Base-by-base conservation (phyloP, 2,329 filamentous ascomycete species). In the Xylariaceae sp. region DNA sequence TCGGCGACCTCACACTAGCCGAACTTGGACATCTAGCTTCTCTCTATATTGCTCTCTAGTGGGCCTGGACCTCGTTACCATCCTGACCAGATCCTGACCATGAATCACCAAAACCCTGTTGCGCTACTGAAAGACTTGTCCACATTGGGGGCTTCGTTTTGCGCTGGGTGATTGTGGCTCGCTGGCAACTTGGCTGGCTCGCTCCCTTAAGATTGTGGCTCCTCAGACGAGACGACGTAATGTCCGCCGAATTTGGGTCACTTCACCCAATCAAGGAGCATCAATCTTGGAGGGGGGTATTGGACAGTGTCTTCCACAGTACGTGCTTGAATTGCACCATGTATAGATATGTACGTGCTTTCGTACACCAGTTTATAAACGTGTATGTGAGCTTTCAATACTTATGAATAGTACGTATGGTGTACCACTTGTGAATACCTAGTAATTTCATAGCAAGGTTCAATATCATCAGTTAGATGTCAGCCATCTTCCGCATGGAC, bases 181-280 rank as follows among this genome's bases (percentile, higher is more conserved):
- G n/a, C n/a, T n/a, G n/a, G n/a, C n/a, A n/a, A n/a, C n/a, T n/a
- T n/a, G n/a, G n/a, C n/a, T 24, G 17, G 48, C 36, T 29, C 49
- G 49, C 50, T 58, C 29, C 50, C 50, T 58, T 44, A 36, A 26
- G 24, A 21, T 4, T 12, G 16, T 46, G 24, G 33, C 37, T 17
- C 28, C 37, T 16, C 6, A 34, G 26, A 24, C 31, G 33, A 34
- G 47, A 50, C 56, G 34, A 59, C 56, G 56, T 59, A 59, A 59
- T 59, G 40, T n/a, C 16, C 33, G 11, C 24, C 28, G 9, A 36
- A 26, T 37, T 39, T 43, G 36, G 41, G 37, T 45, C 56, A 9
- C 11, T n/a, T n/a, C 2, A 11, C 47, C 56, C 46, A 59, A 59
- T 59, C 52, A 56, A 1, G 19, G 4, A 19, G 3, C 23, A 31